These are phyloP conservation scores for Calvatia gigantea DNA, from an alignment of 768 basidiomycete species.

Conservation along the genomic window DNA sequence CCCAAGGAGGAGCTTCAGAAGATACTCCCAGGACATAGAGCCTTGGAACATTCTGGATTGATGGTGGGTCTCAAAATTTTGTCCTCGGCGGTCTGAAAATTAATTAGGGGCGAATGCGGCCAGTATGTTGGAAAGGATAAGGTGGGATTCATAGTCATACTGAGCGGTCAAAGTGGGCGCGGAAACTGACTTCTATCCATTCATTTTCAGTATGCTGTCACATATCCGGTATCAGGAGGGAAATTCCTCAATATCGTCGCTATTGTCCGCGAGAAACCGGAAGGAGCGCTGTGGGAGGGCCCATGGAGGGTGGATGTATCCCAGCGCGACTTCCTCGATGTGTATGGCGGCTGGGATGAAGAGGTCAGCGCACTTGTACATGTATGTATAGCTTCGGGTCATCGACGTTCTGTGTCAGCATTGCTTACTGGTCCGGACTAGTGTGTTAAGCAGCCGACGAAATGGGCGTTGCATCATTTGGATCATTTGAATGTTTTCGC, in stretches of 20 bases:
- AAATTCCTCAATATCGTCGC: slow-evolving; percentile 45
- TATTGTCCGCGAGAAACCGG: slow-evolving; percentile 22
- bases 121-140: slow-evolving; percentile 31
- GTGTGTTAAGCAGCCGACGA: slow-evolving; percentile 18
- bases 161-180: not conserved
- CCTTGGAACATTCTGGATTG: slow-evolving; percentile 5
- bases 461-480: slow-evolving; percentile 21
- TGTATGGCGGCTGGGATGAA: slow-evolving; percentile 16
- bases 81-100: not conserved
- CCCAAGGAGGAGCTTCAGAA: slow-evolving; percentile 20
- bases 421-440: not conserved
- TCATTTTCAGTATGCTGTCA: slow-evolving; percentile 36
- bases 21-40: slow-evolving; percentile 26
- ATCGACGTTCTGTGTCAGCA: not conserved
- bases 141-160: slow-evolving; percentile 14
- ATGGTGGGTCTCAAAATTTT: slow-evolving; percentile 18
- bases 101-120: not conserved
- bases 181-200: not conserved
- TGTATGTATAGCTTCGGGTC: slow-evolving; percentile 5
- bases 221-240: slow-evolving; percentile 47
- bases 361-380: slow-evolving; percentile 15
- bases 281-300: slow-evolving; percentile 14
- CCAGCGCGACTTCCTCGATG: slow-evolving; percentile 12
- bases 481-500: slow-evolving; percentile 17
- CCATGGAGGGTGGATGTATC: slow-evolving; percentile 15